Percentiles rank a stretch among this genome's conserved stretches.
These are phyloP conservation scores for Pichiaceae sp. DNA, from an alignment of 1,139 yeast species.

Conservation along the genomic window DNA sequence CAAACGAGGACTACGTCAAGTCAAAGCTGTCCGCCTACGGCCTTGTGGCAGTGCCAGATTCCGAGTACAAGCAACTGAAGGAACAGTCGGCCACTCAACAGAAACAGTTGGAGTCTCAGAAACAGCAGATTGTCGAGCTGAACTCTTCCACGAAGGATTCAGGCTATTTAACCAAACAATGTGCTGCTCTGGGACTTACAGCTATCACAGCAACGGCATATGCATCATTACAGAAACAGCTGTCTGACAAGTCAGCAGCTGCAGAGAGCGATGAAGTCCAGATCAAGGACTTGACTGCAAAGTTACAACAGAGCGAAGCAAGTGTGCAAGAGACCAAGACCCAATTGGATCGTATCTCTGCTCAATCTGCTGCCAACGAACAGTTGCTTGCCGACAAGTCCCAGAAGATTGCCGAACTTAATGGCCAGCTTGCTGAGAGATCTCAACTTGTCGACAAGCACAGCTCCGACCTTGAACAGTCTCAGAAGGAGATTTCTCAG, in stretches of 20 bases:
- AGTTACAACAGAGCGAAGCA: neutral
- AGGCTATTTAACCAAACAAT: slow-evolving; percentile 23
- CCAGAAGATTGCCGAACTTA: neutral
- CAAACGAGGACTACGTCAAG: slow-evolving; percentile 1
- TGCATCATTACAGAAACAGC: slow-evolving; percentile 9
- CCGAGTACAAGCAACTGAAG: slow-evolving; percentile 1
- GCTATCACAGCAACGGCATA: slow-evolving; percentile 21
- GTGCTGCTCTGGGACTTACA: slow-evolving; percentile 12
- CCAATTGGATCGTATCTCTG: neutral
- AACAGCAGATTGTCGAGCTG: neutral
- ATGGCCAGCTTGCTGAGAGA: slow-evolving; percentile 1
- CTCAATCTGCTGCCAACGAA: neutral
- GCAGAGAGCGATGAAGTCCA: slow-evolving; percentile 8
- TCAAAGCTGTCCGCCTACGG: neutral
- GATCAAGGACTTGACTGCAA: slow-evolving; percentile 4
- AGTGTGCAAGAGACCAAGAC: slow-evolving; percentile 8
- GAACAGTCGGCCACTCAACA: neutral
- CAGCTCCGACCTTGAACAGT: neutral
- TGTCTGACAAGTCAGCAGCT: neutral
- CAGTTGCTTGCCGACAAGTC: slow-evolving; percentile 3
- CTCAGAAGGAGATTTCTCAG: slow-evolving; percentile 1
- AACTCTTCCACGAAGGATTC: slow-evolving; percentile 17
- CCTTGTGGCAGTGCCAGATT: neutral
- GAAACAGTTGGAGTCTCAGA: neutral
- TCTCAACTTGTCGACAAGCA: neutral